These are phyloP conservation scores for Guillardia theta DNA, from an alignment of 78 protist genomes.

Conservation along the genomic window DNA sequence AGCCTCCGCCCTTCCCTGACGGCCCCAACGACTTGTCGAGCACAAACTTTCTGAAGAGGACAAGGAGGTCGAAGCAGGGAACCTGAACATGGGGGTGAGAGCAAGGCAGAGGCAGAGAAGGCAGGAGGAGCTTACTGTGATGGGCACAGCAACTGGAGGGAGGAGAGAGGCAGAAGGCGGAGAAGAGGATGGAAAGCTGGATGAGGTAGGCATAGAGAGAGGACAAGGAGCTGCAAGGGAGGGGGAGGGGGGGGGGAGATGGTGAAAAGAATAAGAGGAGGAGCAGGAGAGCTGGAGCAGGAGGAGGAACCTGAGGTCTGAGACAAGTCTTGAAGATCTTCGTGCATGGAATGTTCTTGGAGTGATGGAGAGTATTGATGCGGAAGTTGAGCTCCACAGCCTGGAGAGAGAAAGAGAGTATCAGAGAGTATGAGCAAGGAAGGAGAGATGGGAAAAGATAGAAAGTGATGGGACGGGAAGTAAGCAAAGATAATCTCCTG, in stretches of 20 bases:
- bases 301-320: too few species aligned
- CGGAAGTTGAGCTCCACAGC: too few species aligned
- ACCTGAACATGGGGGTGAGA: not conserved
- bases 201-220: not conserved
- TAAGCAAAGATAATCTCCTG: not conserved
- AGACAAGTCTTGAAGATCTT: too few species aligned
- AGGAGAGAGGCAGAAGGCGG: not conserved
- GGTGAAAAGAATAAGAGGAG: not conserved
- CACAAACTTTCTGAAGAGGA: too few species aligned
- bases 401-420: too few species aligned
- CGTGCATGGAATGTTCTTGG: too few species aligned
- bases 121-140: not conserved
- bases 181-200: not conserved
- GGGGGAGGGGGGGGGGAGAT: not conserved
- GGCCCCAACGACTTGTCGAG: too few species aligned
- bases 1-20: too few species aligned
- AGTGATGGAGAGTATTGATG: too few species aligned
- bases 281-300: not conserved
- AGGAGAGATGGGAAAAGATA: too few species aligned
- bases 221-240: not conserved
- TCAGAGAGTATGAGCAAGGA: too few species aligned
- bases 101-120: not conserved
- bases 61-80: not conserved
- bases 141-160: not conserved
- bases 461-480: too few species aligned